phyloP scores from a whole-genome alignment of 2,329 filamentous ascomycete genomes.

The Pseudogymnoascus sp. region DNA sequence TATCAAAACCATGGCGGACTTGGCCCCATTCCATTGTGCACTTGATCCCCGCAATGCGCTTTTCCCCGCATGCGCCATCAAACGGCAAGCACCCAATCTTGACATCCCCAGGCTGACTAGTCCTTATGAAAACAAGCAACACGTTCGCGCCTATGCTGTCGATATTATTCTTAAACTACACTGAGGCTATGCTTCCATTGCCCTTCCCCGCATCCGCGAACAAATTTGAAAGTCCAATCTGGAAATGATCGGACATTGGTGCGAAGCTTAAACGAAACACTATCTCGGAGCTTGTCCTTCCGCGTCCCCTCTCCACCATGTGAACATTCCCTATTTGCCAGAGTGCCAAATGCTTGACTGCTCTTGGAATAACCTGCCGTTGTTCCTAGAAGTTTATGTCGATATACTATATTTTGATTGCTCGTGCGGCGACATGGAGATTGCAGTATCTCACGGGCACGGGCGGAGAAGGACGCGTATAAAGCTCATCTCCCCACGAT shows the following conservation, averaged over 20 bases:
- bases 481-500: background rate
- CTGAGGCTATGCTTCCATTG: background rate
- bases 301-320: background rate
- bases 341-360: background rate
- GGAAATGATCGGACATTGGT: background rate
- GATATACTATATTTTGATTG: slow-evolving; percentile 9
- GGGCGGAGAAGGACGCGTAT: background rate
- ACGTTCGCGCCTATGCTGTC: background rate
- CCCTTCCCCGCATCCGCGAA: background rate
- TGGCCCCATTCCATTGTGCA: background rate
- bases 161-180: background rate
- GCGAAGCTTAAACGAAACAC: background rate
- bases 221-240: background rate
- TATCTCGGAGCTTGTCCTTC: background rate
- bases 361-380: background rate
- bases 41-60: background rate
- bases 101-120: background rate
- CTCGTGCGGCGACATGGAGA: background rate
- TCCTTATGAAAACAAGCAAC: background rate
- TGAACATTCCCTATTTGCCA: background rate
- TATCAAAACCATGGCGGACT: background rate
- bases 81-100: background rate
- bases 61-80: background rate
- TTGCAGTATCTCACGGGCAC: background rate
- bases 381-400: background rate